Evolutionary conservation across 495 filamentous ascomycete species (phyloP).

Genomic region (Sphaerosporella brunnea): DNA sequence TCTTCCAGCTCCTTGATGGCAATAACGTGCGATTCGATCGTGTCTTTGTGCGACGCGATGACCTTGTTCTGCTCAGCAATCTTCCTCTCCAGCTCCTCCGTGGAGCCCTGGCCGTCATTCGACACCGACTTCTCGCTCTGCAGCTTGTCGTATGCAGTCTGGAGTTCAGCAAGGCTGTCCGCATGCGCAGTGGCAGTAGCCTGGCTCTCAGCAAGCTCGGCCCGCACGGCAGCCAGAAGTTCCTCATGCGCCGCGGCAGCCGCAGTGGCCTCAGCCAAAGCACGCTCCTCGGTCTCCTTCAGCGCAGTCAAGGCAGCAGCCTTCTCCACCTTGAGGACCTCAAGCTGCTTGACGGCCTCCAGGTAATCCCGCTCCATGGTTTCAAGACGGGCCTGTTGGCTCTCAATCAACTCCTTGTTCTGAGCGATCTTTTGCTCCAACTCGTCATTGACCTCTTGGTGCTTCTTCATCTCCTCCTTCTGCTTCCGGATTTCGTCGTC

Average conservation of each 20-base stretch:
- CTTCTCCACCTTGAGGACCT: conserved; percentile 33
- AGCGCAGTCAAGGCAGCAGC: conserved; percentile 22
- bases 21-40: conserved; percentile 42
- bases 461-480: too few species aligned
- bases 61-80: conserved; percentile 42
- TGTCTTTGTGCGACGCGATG: conserved; percentile 50
- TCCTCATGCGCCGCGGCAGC: conserved; percentile 13
- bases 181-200: conserved; percentile 23
- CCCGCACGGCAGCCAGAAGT: conserved; percentile 16
- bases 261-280: conserved; percentile 8
- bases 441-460: conserved; percentile 11
- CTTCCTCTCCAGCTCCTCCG: conserved; percentile 33
- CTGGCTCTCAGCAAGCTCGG: conserved; percentile 23
- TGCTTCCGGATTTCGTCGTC: conserved; percentile 13
- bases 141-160: conserved; percentile 34
- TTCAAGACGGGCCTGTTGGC: conserved; percentile 18
- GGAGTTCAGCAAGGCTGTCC: conserved; percentile 30
- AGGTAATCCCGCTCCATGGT: conserved; percentile 23
- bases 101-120: neutral
- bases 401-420: conserved; percentile 22
- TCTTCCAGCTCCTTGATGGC: conserved; percentile 30
- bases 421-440: conserved; percentile 20
- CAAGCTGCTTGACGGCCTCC: conserved; percentile 23
- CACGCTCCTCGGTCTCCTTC: conserved; percentile 18
- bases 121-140: conserved; percentile 39